Evolutionary conservation across 73 alveolate genomes (phyloP).

Genomic region (Paramecium primaurelia): DNA sequence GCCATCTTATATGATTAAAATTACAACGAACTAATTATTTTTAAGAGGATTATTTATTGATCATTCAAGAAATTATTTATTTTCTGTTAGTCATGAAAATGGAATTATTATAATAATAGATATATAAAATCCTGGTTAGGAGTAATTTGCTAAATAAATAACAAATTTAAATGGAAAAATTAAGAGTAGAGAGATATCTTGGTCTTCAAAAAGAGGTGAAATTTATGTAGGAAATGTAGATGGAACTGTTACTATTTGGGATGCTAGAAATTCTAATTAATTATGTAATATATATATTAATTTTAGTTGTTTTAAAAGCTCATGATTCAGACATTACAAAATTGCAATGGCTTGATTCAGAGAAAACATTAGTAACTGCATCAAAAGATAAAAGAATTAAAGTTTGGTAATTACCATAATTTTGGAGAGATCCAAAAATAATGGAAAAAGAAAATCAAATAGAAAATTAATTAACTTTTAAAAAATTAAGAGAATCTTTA

Average conservation of each 20-base stretch:
- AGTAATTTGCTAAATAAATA: conserved; percentile 36
- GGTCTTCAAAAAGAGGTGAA: conserved; percentile 57
- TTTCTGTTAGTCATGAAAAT: conserved; percentile 49
- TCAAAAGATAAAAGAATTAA: conserved; percentile 53
- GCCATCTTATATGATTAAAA: conserved; percentile 58
- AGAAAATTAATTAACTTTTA: neutral
- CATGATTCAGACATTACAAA: conserved; percentile 57
- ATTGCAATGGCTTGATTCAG: conserved; percentile 54
- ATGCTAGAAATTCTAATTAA: conserved; percentile 34
- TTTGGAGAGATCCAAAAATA: conserved; percentile 56
- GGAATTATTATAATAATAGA: conserved; percentile 31
- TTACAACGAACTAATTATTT: conserved; percentile 51
- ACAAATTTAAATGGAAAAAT: conserved; percentile 27
- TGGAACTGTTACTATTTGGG: conserved; percentile 64
- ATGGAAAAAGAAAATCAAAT: conserved; percentile 31
- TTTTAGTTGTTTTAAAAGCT: conserved; percentile 50
- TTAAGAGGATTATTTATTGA: conserved; percentile 54
- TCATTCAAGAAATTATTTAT: conserved; percentile 21
- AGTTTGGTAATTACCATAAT: conserved; percentile 16
- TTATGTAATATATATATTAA: neutral
- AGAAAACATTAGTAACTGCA: conserved; percentile 36
- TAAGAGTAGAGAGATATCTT: conserved; percentile 45
- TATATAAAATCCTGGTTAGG: conserved; percentile 57
- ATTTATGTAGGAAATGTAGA: conserved; percentile 52
- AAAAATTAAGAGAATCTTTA: neutral